Conservation (phyloP, 2,329 filamentous ascomycete species). For the Colletotrichum noveboracense region DNA sequence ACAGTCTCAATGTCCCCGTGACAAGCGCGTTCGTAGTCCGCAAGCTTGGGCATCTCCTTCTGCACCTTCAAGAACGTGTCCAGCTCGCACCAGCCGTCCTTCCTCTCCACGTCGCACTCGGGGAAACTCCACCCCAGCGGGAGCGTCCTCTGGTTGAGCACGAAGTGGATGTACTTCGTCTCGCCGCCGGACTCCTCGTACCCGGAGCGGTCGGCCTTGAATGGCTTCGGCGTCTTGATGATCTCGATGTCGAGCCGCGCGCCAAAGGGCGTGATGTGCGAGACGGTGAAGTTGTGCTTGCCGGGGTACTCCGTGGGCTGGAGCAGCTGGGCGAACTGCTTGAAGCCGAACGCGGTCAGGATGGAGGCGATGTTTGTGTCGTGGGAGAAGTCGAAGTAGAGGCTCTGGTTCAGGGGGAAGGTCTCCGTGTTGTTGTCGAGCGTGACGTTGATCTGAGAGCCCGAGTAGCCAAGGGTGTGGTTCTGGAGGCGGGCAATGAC, state of each 20-base stretch:
- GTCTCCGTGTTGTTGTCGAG: constrained; percentile 71
- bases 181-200: constrained; percentile 55
- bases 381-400: constrained; percentile 82
- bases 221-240: constrained; percentile 69
- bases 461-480: constrained; percentile 64
- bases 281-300: constrained; percentile 67
- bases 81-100: constrained; percentile 81
- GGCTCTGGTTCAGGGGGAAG: constrained; percentile 74
- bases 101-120: constrained; percentile 64
- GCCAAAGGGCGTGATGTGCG: constrained; percentile 74
- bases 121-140: constrained; percentile 71
- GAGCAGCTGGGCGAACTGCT: constrained; percentile 68
- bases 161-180: constrained; percentile 75
- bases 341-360: constrained; percentile 74
- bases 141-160: constrained; percentile 76
- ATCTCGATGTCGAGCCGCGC: constrained; percentile 77
- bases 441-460: constrained; percentile 70
- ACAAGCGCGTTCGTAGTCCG: constrained; percentile 70
- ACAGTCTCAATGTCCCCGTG: constrained; percentile 54
- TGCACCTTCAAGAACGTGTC: constrained; percentile 69
- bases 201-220: constrained; percentile 58
- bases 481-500: constrained; percentile 73
- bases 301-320: constrained; percentile 60
- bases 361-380: constrained; percentile 77
- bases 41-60: constrained; percentile 60